Evolutionary conservation across 176 grass and related monocot species (phyloP).

Genomic region (Musa beccarii): DNA sequence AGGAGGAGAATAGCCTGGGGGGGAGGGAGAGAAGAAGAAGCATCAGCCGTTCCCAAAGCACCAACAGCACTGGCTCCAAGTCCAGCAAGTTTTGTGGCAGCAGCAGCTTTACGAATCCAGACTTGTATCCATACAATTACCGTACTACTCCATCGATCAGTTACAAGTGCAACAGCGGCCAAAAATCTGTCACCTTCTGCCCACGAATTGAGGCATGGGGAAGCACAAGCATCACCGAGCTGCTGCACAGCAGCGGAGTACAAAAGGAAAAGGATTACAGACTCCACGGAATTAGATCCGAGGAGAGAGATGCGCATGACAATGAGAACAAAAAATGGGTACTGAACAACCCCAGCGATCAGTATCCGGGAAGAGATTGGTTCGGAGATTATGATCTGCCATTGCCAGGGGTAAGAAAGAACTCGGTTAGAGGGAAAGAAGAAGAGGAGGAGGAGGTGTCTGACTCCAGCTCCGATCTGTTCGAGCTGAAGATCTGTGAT

Average conservation of each 20-base stretch:
- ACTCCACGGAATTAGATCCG: background rate
- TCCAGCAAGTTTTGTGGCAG: constrained; percentile 3
- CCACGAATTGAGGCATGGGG: background rate
- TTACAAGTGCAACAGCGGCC: too few species aligned
- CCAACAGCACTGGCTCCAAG: background rate
- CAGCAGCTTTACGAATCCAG: background rate
- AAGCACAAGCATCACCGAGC: too few species aligned
- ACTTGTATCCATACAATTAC: background rate
- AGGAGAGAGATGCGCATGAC: background rate
- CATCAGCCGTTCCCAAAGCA: background rate
- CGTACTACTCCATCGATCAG: too few species aligned
- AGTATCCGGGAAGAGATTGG: background rate
- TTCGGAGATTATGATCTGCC: background rate
- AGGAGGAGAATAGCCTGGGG: background rate
- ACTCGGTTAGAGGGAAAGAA: background rate
- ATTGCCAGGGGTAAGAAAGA: background rate
- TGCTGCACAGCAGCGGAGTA: too few species aligned
- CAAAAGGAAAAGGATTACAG: too few species aligned
- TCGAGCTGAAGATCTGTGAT: background rate
- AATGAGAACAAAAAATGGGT: background rate
- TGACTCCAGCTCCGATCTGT: background rate
- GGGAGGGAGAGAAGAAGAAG: background rate
- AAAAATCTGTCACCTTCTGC: too few species aligned
- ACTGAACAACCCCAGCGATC: background rate
- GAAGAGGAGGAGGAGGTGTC: background rate